Evolutionary conservation across 306 rosid genomes (phyloP).

Genomic region (Acacia confusa): DNA sequence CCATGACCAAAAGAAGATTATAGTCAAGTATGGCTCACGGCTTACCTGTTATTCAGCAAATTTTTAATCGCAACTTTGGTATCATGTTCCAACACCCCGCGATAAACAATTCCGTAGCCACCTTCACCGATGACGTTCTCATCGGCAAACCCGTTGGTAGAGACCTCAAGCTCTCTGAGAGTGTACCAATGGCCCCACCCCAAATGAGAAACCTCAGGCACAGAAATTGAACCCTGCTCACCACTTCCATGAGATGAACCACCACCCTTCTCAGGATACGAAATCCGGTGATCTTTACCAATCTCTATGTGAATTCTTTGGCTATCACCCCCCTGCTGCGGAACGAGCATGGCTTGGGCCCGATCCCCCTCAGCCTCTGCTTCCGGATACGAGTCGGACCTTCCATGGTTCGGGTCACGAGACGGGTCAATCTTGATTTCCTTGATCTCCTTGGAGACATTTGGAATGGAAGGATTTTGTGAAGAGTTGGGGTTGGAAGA

Average conservation of each 20-base stretch:
- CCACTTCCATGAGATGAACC: constrained; percentile 52
- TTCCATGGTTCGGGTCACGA: constrained; percentile 44
- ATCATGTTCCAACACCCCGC: constrained; percentile 67
- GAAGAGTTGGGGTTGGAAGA: neutral
- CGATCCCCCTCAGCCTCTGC: neutral
- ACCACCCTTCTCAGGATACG: neutral
- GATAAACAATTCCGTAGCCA: constrained; percentile 82
- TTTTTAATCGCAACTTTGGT: constrained; percentile 80
- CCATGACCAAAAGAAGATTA: neutral
- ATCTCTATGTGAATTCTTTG: constrained; percentile 14
- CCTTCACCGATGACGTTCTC: constrained; percentile 82
- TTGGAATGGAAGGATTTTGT: neutral
- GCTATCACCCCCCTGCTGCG: neutral
- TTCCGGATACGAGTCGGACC: constrained; percentile 46
- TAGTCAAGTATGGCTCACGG: constrained; percentile 40
- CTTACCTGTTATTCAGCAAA: constrained; percentile 77
- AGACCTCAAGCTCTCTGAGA: constrained; percentile 78
- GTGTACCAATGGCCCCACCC: constrained; percentile 98
- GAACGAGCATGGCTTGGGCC: neutral
- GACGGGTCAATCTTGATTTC: constrained; percentile 49
- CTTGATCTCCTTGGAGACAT: constrained; percentile 66
- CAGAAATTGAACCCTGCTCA: constrained; percentile 7
- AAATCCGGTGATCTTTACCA: constrained; percentile 18
- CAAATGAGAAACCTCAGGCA: constrained; percentile 84
- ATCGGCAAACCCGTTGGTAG: constrained; percentile 68